Evolutionary conservation across 495 filamentous ascomycete genomes (phyloP).

Genomic region (Penicillium samsonianum): DNA sequence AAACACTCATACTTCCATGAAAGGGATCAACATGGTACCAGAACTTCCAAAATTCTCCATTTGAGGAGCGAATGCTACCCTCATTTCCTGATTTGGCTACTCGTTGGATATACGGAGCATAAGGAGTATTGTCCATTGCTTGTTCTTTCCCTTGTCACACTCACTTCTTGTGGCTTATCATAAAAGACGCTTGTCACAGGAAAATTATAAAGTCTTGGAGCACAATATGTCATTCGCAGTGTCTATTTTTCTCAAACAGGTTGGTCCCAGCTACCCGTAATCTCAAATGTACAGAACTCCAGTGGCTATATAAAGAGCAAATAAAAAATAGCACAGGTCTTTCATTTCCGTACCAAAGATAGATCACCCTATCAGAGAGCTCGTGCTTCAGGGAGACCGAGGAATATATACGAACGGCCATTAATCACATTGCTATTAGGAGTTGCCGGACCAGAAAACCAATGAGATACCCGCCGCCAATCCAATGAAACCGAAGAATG

Average conservation of each 20-base stretch:
- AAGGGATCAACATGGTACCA: neutral
- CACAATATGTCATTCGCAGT: too few species aligned
- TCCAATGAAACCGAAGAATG: neutral
- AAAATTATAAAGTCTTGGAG: too few species aligned
- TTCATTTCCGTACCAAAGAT: neutral
- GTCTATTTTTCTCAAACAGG: too few species aligned
- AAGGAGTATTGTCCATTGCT: too few species aligned
- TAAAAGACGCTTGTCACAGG: too few species aligned
- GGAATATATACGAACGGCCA: slow-evolving; percentile 6
- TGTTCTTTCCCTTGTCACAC: too few species aligned
- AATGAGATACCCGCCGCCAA: neutral
- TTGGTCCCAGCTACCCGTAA: too few species aligned
- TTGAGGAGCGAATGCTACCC: neutral
- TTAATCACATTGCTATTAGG: neutral
- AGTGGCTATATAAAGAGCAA: too few species aligned
- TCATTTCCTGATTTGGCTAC: too few species aligned
- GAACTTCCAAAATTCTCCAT: neutral
- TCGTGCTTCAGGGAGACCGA: neutral
- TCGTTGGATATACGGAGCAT: too few species aligned
- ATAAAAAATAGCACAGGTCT: neutral
- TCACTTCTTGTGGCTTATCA: too few species aligned
- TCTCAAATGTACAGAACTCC: too few species aligned
- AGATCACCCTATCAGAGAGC: neutral
- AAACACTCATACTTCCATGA: neutral
- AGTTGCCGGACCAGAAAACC: neutral